Percentiles rank a stretch among this genome's conserved stretches.
Conservation (phyloP, 768 basidiomycete species). For the Asterophora parasitica region DNA sequence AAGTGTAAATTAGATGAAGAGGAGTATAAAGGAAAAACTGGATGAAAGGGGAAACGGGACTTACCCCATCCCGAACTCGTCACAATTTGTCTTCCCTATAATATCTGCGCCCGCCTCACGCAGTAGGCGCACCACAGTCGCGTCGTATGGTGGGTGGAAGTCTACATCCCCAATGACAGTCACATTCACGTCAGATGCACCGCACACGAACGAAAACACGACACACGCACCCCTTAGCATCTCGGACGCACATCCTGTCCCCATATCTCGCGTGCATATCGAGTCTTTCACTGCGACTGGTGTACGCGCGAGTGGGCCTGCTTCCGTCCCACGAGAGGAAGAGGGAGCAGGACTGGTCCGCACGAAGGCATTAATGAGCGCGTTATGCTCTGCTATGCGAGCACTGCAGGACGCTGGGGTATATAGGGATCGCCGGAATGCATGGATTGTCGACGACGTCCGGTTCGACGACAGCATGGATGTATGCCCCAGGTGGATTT, state of each 20-base stretch:
- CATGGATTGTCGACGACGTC: background rate
- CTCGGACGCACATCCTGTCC: conserved; percentile 71
- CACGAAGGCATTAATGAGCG: conserved; percentile 54
- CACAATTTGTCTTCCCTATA: conserved; percentile 89
- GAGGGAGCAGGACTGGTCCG: conserved; percentile 14
- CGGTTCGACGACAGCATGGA: background rate
- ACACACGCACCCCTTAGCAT: conserved; percentile 56
- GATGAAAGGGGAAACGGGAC: conserved; percentile 17
- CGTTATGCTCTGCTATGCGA: conserved; percentile 32
- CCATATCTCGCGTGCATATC: conserved; percentile 63
- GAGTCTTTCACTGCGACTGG: conserved; percentile 85
- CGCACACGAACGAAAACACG: background rate
- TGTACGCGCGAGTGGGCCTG: conserved; percentile 27
- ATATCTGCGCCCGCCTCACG: conserved; percentile 61
- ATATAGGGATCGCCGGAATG: background rate
- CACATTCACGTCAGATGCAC: no score
- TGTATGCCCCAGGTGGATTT: background rate
- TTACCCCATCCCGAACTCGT: conserved; percentile 99
- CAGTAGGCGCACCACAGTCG: conserved; percentile 73
- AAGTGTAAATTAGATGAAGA: no score
- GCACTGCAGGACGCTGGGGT: conserved; percentile 4
- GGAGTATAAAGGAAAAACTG: background rate
- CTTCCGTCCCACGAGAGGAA: background rate
- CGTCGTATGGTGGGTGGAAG: conserved; percentile 78
- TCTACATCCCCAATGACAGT: conserved; percentile 44